Base-by-base conservation (phyloP, 108 stramenopile genomes). In the Schizochytrium sp. region DNA sequence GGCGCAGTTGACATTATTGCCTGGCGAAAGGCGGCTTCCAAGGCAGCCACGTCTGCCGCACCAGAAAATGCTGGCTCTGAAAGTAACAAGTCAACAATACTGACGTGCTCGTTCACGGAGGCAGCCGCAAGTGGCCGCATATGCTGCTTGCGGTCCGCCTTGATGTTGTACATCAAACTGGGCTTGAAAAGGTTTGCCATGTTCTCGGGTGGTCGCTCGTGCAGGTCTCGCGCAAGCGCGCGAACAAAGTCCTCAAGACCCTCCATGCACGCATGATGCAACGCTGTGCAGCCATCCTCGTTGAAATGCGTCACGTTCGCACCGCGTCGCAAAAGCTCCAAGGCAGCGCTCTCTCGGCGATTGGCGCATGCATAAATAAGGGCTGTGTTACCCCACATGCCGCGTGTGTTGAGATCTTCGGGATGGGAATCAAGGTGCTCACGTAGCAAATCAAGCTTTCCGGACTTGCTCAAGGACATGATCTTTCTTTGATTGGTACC, bases 321-420 rank as follows among this genome's bases (percentile, higher is more conserved):
- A 16, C 76, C 76, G 12, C 23, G 45, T 18, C 4, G 6, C 25
- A 83, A 23, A 6, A 83, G 51, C 51, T 53, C 45, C 6, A 83
- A 23, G 0, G 76, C 76, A 12, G 5, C 51, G 1, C 10, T 18
- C 5, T 83, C 23, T 16, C 16, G 48, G 0, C 76, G 25, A 45
- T 83, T 53, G 16, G 19, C 23, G 51, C 76, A 83, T 16, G 76
- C 76, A 23, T 45, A 83, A 16, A 83, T 83, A 4, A 83, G 76
- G 6, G 76, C 76, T 16, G 76, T 53, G 76, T 83, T 83, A 18
- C 76, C 76, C 76, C 76, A 83, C 76, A 83, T 83, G 16, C 76
- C 76, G n/a, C 45, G 51, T 23, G 12, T 28, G 6, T 83, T 23
- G 4, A 83, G 14, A 83, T 53, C 45, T 53, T 23, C 48, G 0